These are phyloP conservation scores for Trichoderma asperellum DNA, from an alignment of 2,329 filamentous ascomycete genomes.

Conservation along the genomic window DNA sequence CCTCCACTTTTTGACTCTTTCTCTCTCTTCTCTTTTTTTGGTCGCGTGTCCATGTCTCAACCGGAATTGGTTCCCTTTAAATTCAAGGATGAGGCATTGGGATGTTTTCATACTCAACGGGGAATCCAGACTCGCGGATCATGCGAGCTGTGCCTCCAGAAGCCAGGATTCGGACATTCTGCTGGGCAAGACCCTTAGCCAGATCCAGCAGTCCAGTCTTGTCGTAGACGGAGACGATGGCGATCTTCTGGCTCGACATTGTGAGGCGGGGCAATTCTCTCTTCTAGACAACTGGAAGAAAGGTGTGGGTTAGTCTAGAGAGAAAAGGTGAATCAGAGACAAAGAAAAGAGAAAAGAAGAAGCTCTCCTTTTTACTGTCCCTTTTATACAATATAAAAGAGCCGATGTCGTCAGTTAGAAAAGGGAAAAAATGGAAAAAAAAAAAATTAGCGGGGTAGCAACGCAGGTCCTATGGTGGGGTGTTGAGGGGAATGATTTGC, in stretches of 20 bases:
- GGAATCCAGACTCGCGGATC: slow-evolving; percentile 94
- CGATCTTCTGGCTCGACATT: slow-evolving; percentile 62
- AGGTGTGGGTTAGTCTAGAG: not conserved
- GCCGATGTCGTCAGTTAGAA: slow-evolving; percentile 15
- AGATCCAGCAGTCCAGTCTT: slow-evolving; percentile 95
- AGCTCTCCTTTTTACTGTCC: not conserved
- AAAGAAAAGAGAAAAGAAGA: not conserved
- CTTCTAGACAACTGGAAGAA: slow-evolving; percentile 10
- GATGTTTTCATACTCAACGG: slow-evolving; percentile 73
- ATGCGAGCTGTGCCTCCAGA: slow-evolving; percentile 94
- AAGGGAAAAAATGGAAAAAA: slow-evolving; percentile 22
- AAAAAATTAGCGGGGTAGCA: slow-evolving; percentile 30
- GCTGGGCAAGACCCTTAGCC: slow-evolving; percentile 84
- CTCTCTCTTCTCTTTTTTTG: not conserved
- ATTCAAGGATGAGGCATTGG: slow-evolving; percentile 9
- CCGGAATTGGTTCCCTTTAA: slow-evolving; percentile 1
- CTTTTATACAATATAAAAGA: slow-evolving; percentile 9
- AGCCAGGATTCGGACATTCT: slow-evolving; percentile 89
- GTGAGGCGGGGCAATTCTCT: slow-evolving; percentile 30
- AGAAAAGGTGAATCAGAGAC: not conserved
- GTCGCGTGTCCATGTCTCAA: slow-evolving; percentile 13
- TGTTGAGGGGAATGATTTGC: slow-evolving; percentile 27
- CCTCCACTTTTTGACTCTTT: not conserved
- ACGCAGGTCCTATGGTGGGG: slow-evolving; percentile 17
- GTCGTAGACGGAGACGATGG: slow-evolving; percentile 97